These are phyloP conservation scores for Populus davidiana DNA, from an alignment of 345 rosid species.

Conservation along the genomic window DNA sequence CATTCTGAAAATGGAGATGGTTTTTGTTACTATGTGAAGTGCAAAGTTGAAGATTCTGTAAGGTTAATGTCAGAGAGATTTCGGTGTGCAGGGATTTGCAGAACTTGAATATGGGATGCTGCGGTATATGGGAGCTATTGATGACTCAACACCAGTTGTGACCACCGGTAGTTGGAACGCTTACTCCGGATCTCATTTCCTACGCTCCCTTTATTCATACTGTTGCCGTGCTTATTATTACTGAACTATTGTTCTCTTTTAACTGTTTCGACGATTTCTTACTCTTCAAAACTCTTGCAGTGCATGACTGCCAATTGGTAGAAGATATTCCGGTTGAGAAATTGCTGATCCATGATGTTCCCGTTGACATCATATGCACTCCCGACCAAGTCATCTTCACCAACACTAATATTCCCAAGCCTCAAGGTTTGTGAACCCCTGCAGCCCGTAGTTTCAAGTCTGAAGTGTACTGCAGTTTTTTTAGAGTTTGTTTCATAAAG, in stretches of 20 bases:
- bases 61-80: background rate
- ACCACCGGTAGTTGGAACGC: constrained; percentile 48
- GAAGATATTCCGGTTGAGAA: constrained; percentile 83
- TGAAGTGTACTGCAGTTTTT: background rate
- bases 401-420: constrained; percentile 64
- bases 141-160: constrained; percentile 73
- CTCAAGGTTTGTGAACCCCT: constrained; percentile 53
- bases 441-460: background rate
- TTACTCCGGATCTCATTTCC: background rate
- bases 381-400: constrained; percentile 76
- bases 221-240: background rate
- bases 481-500: background rate
- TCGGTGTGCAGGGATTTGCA: constrained; percentile 74
- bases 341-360: constrained; percentile 79
- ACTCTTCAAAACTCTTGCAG: constrained; percentile 32
- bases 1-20: constrained; percentile 2
- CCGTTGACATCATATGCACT: constrained; percentile 86
- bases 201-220: background rate
- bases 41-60: constrained; percentile 1
- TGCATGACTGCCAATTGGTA: constrained; percentile 80
- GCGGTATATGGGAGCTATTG: constrained; percentile 86
- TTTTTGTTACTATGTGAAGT: background rate
- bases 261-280: background rate
- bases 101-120: constrained; percentile 96
- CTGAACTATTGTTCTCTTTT: background rate